Conservation (phyloP, 1,284 basidiomycete species). For the Ganoderma leucocontextum region DNA sequence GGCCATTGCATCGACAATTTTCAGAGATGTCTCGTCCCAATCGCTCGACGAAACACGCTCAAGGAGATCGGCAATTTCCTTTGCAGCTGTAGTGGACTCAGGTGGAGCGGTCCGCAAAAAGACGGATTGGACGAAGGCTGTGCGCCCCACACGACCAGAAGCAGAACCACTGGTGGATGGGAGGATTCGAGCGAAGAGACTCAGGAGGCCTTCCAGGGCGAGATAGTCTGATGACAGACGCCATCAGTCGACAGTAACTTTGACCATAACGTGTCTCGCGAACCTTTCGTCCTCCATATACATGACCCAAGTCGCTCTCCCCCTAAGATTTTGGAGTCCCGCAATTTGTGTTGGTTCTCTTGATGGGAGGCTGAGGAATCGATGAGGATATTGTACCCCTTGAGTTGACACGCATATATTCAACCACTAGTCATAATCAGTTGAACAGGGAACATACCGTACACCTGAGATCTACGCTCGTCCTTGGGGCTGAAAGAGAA, state of each 20-base stretch:
- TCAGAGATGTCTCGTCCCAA: conserved; percentile 61
- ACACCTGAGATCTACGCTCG: conserved; percentile 40
- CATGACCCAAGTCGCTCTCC: conserved; percentile 42
- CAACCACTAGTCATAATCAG: background rate
- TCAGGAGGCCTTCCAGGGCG: conserved; percentile 61
- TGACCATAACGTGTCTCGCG: background rate
- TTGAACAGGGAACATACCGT: conserved; percentile 35
- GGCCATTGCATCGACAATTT: conserved; percentile 58
- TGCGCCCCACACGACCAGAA: conserved; percentile 48
- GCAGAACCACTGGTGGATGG: conserved; percentile 50
- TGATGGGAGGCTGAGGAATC: conserved; percentile 40
- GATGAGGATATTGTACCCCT: conserved; percentile 45
- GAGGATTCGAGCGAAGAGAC: conserved; percentile 62
- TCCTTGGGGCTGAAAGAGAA: conserved; percentile 38
- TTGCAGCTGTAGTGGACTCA: conserved; percentile 35
- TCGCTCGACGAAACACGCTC: conserved; percentile 50
- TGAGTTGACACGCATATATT: conserved; percentile 21
- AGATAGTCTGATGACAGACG: conserved; percentile 56
- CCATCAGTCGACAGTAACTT: background rate
- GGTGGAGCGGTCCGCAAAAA: conserved; percentile 43
- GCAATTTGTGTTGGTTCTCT: conserved; percentile 42
- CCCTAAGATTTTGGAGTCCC: conserved; percentile 38
- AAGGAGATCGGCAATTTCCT: conserved; percentile 52
- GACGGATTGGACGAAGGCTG: conserved; percentile 59
- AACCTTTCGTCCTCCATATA: conserved; percentile 45